Evolutionary conservation across 108 stramenopile species (phyloP).

Genomic region (Cyclotella atomus): DNA sequence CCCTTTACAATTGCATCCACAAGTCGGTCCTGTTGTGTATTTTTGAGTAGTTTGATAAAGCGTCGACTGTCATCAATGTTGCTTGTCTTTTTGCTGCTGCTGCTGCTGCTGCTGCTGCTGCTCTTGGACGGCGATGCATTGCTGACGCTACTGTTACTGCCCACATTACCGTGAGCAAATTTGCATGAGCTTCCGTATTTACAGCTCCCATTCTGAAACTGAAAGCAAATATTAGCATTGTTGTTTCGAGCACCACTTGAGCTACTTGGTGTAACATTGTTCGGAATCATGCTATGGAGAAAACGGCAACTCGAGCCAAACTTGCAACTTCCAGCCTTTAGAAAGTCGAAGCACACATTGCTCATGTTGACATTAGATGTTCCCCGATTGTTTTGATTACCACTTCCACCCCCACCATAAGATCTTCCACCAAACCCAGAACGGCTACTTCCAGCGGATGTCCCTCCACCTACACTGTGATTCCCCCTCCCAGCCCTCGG

Average conservation of each 20-base stretch:
- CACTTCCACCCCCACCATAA: not conserved
- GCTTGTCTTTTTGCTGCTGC: constrained; percentile 1
- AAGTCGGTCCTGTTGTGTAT: constrained; percentile 14
- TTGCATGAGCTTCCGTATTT: constrained; percentile 4
- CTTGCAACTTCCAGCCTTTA: constrained; percentile 18
- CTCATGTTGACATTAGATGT: not conserved
- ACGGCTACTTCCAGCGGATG: not conserved
- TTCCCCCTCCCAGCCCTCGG: not conserved
- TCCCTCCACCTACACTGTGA: not conserved
- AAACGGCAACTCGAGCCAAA: constrained; percentile 30
- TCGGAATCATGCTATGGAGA: constrained; percentile 12
- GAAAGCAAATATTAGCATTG: not conserved
- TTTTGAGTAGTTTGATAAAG: constrained; percentile 28
- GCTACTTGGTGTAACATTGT: not conserved
- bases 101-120: constrained; percentile 3
- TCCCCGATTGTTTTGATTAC: not conserved
- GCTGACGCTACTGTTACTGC: not conserved
- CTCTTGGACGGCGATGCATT: too few species aligned
- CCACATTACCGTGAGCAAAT: not conserved
- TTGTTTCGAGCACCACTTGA: not conserved
- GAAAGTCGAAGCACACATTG: constrained; percentile 27
- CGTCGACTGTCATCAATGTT: constrained; percentile 10
- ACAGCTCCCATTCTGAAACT: constrained; percentile 4
- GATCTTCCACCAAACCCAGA: not conserved
- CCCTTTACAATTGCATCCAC: constrained; percentile 8